Evolutionary conservation across 768 basidiomycete species (phyloP).

Genomic region (Lactifluus pinguis): DNA sequence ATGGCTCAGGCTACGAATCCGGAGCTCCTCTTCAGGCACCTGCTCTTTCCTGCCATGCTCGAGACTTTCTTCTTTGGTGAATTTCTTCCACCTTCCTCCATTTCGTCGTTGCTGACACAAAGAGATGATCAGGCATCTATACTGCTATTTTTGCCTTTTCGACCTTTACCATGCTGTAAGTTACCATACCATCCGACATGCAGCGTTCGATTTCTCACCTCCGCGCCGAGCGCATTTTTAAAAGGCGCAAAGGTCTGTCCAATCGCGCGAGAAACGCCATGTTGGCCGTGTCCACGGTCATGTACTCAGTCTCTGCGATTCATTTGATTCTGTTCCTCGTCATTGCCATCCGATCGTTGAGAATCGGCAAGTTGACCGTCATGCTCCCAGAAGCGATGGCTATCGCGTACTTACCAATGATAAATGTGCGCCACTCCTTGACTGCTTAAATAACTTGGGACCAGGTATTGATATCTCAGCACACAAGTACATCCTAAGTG

Average conservation of each 20-base stretch:
- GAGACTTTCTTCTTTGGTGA: not conserved
- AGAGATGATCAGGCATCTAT: too few relatives aligned
- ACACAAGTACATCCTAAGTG: slow-evolving; percentile 5
- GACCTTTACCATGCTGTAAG: not conserved
- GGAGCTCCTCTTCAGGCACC: not conserved
- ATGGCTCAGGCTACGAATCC: too few relatives aligned
- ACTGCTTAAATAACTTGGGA: not conserved
- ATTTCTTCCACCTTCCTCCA: too few relatives aligned
- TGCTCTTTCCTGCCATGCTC: not conserved
- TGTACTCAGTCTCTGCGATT: not conserved
- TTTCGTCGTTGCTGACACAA: not conserved
- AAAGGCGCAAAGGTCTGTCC: not conserved
- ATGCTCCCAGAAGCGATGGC: not conserved
- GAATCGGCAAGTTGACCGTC: not conserved
- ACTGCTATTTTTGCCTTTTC: too few relatives aligned
- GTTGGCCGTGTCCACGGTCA: not conserved
- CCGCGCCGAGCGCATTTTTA: not conserved
- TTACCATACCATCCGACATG: too few relatives aligned
- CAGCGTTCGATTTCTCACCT: not conserved
- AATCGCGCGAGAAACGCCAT: not conserved
- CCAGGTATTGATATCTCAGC: not conserved
- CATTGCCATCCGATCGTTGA: not conserved
- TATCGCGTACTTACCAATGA: not conserved
- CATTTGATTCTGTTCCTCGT: not conserved
- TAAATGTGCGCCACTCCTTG: not conserved